Conservation (phyloP, 2,329 filamentous ascomycete species). For the Aureobasidium musti region DNA sequence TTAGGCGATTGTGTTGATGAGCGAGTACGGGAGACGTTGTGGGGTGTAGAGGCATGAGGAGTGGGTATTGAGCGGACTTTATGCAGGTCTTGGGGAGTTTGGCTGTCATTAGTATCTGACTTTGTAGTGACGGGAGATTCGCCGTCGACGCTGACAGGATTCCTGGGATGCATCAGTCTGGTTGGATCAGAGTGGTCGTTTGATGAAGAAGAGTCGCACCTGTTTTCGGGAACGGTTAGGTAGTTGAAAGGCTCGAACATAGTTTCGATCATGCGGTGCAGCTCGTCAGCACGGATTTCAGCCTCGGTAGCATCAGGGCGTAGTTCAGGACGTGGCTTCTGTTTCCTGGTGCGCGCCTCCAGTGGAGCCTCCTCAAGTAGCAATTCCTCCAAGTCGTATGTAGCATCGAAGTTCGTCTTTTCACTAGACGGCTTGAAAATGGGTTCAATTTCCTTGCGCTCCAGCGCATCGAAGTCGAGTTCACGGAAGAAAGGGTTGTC, state of each 20-base stretch:
- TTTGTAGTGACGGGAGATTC: neutral
- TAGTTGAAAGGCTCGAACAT: slow-evolving; percentile 97
- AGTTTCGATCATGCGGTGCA: slow-evolving; percentile 90
- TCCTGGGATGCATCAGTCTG: slow-evolving; percentile 27
- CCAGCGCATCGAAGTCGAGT: slow-evolving; percentile 81
- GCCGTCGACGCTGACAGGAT: slow-evolving; percentile 22
- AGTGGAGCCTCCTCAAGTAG: slow-evolving; percentile 91
- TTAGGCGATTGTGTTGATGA: slow-evolving; percentile 52
- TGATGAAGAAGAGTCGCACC: slow-evolving; percentile 33
- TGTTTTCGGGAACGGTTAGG: slow-evolving; percentile 77
- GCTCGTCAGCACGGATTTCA: slow-evolving; percentile 90
- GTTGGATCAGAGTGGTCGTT: neutral
- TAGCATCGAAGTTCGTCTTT: slow-evolving; percentile 99
- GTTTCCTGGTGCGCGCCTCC: slow-evolving; percentile 85
- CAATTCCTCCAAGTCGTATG: slow-evolving; percentile 93
- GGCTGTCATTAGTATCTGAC: slow-evolving; percentile 8
- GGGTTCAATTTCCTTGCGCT: slow-evolving; percentile 84
- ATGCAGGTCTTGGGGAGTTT: slow-evolving; percentile 23
- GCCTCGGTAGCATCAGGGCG: slow-evolving; percentile 94
- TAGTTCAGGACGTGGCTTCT: slow-evolving; percentile 88
- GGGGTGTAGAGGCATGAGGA: slow-evolving; percentile 44
- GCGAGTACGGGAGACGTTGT: slow-evolving; percentile 43
- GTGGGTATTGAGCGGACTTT: slow-evolving; percentile 37
- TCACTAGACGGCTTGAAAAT: slow-evolving; percentile 92
- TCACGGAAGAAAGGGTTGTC: slow-evolving; percentile 85